Evolutionary conservation across 176 grass and related monocot species (phyloP), one percentile per base, ranked within the genome.

Genomic region (Bolboschoenus planiculmis): DNA sequence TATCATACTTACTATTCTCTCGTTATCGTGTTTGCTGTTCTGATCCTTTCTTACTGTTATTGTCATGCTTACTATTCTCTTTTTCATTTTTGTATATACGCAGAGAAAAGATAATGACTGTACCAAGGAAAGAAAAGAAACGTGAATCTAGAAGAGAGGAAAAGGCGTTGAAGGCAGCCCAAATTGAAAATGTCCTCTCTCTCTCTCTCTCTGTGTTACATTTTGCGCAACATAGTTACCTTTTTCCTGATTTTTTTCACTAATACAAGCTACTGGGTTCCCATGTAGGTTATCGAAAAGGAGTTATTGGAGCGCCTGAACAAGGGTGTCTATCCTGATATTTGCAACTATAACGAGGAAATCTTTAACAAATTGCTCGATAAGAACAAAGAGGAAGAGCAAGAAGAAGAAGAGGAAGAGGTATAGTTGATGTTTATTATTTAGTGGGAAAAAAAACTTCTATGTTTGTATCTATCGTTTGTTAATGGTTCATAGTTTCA

Each of bases 31-130:
- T 79, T 55, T 37, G 3, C 63, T 62, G 15, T 30, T 3, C 78
- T 27, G 29, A 10, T 56, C 51, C 58, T 63, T 61, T 57, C 63
- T 7, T 48, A 82, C 2, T 72, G 84, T 58, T 30, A 20, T 88
- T 76, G 83, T 75, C 58, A 78, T 84, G 48, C 78, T 75, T 48
- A 46, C 66, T 31, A 14, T n/a, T 23, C 10, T 30, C 2, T 67
- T 64, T 58, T 86, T 23, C 3, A 7, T 24, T 65, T 88, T 30
- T 86, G 37, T 71, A 31, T 76, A 51, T 62, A 27, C 3, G 0
- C n/a, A 94, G 96, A 83, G 96, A 98, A 70, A 98, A 98, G 89
- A 85, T 98, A 79, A 87, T 98, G 80, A 98, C 96, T 29, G 66
- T 98, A 43, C 96, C 96, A 50, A 93, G 87, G 80, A 95, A 91